A percentile compares a stretch with the other conserved stretches of the same genome.
Conservation (phyloP, 805 yeast species). For the Candida mattraensis region DNA sequence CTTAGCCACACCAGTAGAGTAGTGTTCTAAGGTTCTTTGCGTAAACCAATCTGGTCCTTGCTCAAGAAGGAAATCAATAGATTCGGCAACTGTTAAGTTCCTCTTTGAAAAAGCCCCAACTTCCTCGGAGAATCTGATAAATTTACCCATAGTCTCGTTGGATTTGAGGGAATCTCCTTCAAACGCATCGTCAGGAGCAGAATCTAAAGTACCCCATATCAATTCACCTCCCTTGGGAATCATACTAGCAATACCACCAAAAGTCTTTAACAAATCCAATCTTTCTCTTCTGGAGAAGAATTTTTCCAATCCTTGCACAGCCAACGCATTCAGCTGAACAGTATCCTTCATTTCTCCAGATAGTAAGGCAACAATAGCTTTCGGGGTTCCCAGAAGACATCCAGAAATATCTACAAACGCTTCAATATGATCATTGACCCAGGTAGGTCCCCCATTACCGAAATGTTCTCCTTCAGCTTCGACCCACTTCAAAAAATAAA, state of each 20-base stretch:
- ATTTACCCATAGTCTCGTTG: constrained; percentile 60
- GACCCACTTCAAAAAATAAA: constrained; percentile 92
- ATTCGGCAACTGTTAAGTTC: constrained; percentile 64
- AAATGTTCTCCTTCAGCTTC: constrained; percentile 79
- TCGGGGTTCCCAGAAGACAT: constrained; percentile 90
- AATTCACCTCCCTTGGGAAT: constrained; percentile 91
- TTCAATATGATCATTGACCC: constrained; percentile 86
- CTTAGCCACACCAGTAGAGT: constrained; percentile 75
- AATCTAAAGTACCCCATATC: constrained; percentile 76
- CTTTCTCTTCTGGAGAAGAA: constrained; percentile 90
- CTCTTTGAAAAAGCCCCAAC: constrained; percentile 42
- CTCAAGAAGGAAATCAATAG: constrained; percentile 63
- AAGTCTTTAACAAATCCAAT: constrained; percentile 77
- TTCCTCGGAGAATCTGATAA: constrained; percentile 60
- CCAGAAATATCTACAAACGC: constrained; percentile 89
- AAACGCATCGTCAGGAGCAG: constrained; percentile 68
- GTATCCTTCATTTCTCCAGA: constrained; percentile 99
- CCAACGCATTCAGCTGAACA: constrained; percentile 87
- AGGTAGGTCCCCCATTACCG: constrained; percentile 87
- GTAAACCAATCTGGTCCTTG: constrained; percentile 77
- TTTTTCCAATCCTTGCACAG: constrained; percentile 91
- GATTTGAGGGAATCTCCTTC: constrained; percentile 21
- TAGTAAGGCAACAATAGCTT: constrained; percentile 85
- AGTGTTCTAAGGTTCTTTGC: constrained; percentile 62
- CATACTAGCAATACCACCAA: constrained; percentile 97